Percentiles rank a stretch among this genome's conserved stretches.
Conservation (phyloP, 2,329 filamentous ascomycete genomes). For the Hypoxylon sp. region DNA sequence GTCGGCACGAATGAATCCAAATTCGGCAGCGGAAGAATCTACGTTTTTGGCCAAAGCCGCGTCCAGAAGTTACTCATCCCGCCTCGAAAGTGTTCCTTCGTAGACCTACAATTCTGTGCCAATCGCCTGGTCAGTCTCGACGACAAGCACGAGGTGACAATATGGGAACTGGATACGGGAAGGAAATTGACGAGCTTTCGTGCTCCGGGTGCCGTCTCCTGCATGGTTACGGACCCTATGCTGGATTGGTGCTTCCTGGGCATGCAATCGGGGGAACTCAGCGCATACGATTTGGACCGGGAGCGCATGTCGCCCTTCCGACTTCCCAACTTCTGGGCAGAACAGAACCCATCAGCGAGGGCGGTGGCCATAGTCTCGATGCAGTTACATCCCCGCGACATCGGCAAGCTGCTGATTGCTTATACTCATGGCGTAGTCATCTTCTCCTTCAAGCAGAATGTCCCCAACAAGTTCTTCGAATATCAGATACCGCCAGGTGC, state of each 20-base stretch:
- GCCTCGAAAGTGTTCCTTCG: conserved; percentile 78
- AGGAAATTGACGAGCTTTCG: conserved; percentile 75
- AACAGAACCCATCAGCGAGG: conserved; percentile 75
- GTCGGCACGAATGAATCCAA: conserved; percentile 90
- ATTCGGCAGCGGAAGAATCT: conserved; percentile 88
- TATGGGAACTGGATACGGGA: conserved; percentile 84
- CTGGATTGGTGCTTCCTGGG: conserved; percentile 94
- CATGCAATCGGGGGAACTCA: conserved; percentile 82
- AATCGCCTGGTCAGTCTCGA: conserved; percentile 89
- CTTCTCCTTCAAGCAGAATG: conserved; percentile 95
- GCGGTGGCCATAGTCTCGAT: conserved; percentile 75
- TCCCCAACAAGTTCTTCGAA: conserved; percentile 80
- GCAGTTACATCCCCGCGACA: conserved; percentile 89
- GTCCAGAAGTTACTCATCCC: conserved; percentile 81
- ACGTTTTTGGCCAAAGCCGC: conserved; percentile 85
- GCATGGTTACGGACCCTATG: conserved; percentile 85
- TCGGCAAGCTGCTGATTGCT: conserved; percentile 90
- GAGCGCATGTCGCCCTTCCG: conserved; percentile 79
- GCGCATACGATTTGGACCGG: conserved; percentile 93
- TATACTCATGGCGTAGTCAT: conserved; percentile 89
- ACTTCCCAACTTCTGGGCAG: conserved; percentile 88
- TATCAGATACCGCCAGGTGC: conserved; percentile 86
- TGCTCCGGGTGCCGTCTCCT: conserved; percentile 79
- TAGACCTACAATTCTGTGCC: conserved; percentile 83
- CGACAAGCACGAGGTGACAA: conserved; percentile 82